These are phyloP conservation scores for Lagenaria siceraria DNA, from an alignment of 306 rosid genomes.

Conservation along the genomic window DNA sequence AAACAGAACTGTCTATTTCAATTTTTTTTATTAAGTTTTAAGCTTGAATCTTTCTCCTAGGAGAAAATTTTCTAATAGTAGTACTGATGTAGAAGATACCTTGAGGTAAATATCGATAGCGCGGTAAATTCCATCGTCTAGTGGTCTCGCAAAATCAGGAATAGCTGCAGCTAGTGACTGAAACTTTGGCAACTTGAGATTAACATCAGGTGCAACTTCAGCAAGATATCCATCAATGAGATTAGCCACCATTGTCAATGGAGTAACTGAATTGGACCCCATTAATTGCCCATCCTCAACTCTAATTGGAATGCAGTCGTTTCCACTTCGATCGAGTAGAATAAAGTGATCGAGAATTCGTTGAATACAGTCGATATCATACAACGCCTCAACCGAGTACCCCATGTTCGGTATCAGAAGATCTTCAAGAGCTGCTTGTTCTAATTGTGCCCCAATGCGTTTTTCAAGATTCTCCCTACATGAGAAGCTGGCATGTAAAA, in stretches of 20 bases:
- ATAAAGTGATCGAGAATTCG: slow-evolving; percentile 85
- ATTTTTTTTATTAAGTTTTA: neutral
- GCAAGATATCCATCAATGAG: slow-evolving; percentile 74
- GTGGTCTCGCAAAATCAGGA: slow-evolving; percentile 66
- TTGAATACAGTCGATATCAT: slow-evolving; percentile 75
- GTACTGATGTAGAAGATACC: slow-evolving; percentile 25
- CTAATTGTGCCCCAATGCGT: slow-evolving; percentile 58
- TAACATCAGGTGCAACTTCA: slow-evolving; percentile 84
- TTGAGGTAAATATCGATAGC: slow-evolving; percentile 80
- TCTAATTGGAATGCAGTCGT: slow-evolving; percentile 27
- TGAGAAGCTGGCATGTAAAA: slow-evolving; percentile 40
- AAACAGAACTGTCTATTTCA: neutral
- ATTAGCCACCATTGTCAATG: slow-evolving; percentile 60
- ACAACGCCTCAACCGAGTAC: slow-evolving; percentile 69
- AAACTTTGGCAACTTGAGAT: slow-evolving; percentile 53
- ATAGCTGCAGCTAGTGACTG: slow-evolving; percentile 63
- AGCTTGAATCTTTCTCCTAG: neutral
- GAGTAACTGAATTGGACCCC: slow-evolving; percentile 32
- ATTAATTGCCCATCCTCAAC: slow-evolving; percentile 45
- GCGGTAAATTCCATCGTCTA: slow-evolving; percentile 78
- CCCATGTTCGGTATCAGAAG: slow-evolving; percentile 72
- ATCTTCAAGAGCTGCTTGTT: slow-evolving; percentile 67
- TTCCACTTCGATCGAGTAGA: slow-evolving; percentile 30
- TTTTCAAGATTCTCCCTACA: slow-evolving; percentile 55
- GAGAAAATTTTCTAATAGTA: neutral